Percentiles rank a stretch among this genome's conserved stretches.
phyloP scores from a whole-genome alignment of 305 asterid species.

The Solanum chacoense region DNA sequence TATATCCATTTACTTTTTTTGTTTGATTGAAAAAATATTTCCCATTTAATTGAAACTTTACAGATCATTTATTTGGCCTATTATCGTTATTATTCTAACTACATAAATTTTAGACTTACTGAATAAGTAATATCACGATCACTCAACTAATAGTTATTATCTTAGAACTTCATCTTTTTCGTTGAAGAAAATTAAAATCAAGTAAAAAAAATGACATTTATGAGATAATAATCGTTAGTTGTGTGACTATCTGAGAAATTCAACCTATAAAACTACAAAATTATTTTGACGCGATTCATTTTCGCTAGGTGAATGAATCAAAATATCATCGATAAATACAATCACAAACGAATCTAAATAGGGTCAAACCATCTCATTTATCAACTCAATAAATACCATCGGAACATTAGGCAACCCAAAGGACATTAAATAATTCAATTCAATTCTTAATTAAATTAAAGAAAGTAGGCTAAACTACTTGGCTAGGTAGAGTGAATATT shows the following conservation, averaged over 20 bases:
- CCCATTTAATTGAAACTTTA: neutral
- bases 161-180: no score
- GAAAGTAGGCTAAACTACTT: neutral
- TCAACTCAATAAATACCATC: neutral
- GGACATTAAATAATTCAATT: neutral
- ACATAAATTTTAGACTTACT: neutral
- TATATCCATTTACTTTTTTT: neutral
- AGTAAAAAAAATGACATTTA: no score
- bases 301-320: neutral
- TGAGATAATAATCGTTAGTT: no score
- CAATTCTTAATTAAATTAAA: neutral
- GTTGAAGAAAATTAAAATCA: no score
- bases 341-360: no score
- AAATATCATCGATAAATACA: no score
- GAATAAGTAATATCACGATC: no score
- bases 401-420: neutral
- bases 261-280: neutral
- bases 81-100: neutral
- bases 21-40: neutral
- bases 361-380: neutral
- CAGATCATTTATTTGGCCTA: neutral
- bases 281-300: neutral
- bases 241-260: neutral
- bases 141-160: neutral
- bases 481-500: neutral